Evolutionary conservation across 2,329 filamentous ascomycete species (phyloP), one percentile per base, ranked within the genome.

Genomic region (Penicillium occitanis): DNA sequence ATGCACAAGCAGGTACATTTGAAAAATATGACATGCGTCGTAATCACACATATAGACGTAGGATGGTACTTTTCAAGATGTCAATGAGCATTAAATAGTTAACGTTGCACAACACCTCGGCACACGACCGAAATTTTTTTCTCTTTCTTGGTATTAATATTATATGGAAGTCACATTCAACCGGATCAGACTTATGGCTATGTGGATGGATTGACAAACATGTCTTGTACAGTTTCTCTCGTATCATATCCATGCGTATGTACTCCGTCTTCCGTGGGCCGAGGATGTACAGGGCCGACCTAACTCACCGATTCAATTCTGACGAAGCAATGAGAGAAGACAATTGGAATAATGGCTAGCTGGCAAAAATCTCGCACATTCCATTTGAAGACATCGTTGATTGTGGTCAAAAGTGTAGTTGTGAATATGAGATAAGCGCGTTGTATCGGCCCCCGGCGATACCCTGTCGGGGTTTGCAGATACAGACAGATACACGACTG

Each of bases 251-350:
- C 2, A n/a, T 48, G n/a, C 19, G 19, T 33, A 33, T 53, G 50
- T 53, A 33, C 25, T 57, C 30, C 30, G 51, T 37, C n/a, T 17
- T 35, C 51, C 51, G n/a, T 22, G 51, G 30, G 2, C 50, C 51
- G 30, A 57, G 51, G 51, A 57, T 22, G 51, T 57, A 57, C 30
- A 57, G 51, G 35, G 51, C 30, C 51, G 30, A 57, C 30, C 10
- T 2, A 19, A 19, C 19, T 19, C 19, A 19, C 19, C 19, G 19
- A 19, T 19, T 51, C 25, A 17, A 28, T 28, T 51, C 13, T 57
- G 30, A 57, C 14, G 30, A 13, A 22, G 30, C n/a, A 57, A 55
- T 55, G 28, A 55, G 17, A 53, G 13, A 55, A 10, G 17, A 30
- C 48, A 30, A 17, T 17, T 30, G 2, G 50, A 10, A 10, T 33